These are phyloP conservation scores for Rhodamnia rubescens DNA, from an alignment of 345 rosid species.

Conservation along the genomic window DNA sequence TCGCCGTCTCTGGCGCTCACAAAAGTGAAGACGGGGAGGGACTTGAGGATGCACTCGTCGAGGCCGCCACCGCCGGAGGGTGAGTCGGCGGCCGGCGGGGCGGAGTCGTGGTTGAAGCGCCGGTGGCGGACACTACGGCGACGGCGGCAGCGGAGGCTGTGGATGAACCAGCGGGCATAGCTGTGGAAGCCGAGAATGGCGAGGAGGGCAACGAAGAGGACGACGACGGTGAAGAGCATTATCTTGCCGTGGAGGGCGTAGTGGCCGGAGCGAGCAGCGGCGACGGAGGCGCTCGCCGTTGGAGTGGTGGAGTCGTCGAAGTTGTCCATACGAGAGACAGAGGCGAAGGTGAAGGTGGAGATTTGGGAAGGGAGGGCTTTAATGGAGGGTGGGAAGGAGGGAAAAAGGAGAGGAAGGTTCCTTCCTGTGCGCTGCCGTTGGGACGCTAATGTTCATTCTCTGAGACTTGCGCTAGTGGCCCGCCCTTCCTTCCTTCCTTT, in stretches of 20 bases:
- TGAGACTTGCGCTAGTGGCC: neutral
- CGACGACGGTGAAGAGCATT: slow-evolving; percentile 35
- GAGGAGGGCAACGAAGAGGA: slow-evolving; percentile 39
- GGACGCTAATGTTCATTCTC: neutral
- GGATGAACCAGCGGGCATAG: slow-evolving; percentile 40
- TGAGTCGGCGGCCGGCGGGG: neutral
- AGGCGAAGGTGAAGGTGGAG: neutral
- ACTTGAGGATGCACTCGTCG: slow-evolving; percentile 29
- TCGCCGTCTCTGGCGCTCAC: slow-evolving; percentile 8
- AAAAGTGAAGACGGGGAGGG: slow-evolving; percentile 47
- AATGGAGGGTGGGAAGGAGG: neutral
- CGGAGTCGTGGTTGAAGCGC: slow-evolving; percentile 9
- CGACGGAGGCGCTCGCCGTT: neutral
- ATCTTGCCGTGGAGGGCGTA: slow-evolving; percentile 45
- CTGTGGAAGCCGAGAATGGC: slow-evolving; percentile 45
- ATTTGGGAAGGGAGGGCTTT: neutral
- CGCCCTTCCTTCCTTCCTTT: neutral
- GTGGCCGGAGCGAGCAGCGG: slow-evolving; percentile 2
- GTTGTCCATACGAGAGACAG: neutral
- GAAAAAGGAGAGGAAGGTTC: neutral
- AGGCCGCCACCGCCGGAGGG: slow-evolving; percentile 24
- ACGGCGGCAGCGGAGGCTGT: slow-evolving; percentile 24
- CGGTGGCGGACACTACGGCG: slow-evolving; percentile 9
- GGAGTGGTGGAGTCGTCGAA: neutral
- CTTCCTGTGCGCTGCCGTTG: neutral